Evolutionary conservation across 192 early-diverging fungal species (phyloP).

Genomic region (Cladochytrium replicatum): DNA sequence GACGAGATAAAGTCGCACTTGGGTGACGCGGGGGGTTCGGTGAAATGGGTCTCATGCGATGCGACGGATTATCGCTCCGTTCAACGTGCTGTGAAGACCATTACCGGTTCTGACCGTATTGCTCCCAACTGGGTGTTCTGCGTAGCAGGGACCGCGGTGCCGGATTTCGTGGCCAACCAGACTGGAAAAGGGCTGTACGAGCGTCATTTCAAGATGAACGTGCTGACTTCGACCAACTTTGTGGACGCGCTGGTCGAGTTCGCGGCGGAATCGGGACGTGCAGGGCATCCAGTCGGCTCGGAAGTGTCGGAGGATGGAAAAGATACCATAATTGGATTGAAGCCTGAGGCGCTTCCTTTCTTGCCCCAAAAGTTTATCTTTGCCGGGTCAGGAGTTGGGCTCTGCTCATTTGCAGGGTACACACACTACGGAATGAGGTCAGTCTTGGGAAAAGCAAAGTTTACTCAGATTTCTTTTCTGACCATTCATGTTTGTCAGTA

Average conservation of each 20-base stretch:
- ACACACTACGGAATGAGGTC: constrained; percentile 26
- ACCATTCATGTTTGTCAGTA: constrained; percentile 12
- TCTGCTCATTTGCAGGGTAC: constrained; percentile 31
- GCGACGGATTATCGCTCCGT: too few species aligned
- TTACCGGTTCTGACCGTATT: too few species aligned
- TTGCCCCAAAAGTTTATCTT: constrained; percentile 26
- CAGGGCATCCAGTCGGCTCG: too few species aligned
- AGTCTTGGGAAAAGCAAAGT: neutral
- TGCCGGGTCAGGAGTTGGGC: constrained; percentile 23
- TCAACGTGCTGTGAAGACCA: too few species aligned
- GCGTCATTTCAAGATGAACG: constrained; percentile 22
- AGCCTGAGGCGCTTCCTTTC: too few species aligned
- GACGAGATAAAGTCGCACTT: constrained; percentile 9
- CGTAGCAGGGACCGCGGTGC: constrained; percentile 16
- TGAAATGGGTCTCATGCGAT: too few species aligned
- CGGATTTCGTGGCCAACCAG: constrained; percentile 24
- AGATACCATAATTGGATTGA: too few species aligned
- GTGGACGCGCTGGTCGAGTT: constrained; percentile 20
- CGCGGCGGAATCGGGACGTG: constrained; percentile 6
- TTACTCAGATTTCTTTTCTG: neutral
- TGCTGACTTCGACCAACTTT: constrained; percentile 24
- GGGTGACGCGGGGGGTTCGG: too few species aligned
- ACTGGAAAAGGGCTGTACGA: constrained; percentile 4
- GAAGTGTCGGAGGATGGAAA: too few species aligned
- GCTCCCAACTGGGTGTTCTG: constrained; percentile 4